Evolutionary conservation across 2,329 filamentous ascomycete genomes (phyloP).

Genomic region (Penicillium sp.): DNA sequence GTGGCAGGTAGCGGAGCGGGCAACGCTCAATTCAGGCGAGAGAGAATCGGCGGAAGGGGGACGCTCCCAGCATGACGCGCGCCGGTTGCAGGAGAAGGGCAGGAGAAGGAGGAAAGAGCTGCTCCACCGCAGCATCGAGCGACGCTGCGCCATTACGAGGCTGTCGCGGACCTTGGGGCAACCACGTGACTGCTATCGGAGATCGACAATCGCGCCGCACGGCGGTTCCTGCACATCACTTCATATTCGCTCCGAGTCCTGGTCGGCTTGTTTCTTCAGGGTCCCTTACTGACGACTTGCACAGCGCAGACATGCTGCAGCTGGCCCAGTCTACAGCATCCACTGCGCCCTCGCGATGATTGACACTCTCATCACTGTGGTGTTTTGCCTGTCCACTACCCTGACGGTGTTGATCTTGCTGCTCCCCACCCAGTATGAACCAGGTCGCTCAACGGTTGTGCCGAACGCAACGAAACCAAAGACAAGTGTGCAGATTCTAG

Average conservation of each 20-base stretch:
- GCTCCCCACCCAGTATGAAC: conserved; percentile 53
- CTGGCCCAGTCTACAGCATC: not conserved
- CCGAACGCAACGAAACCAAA: conserved; percentile 34
- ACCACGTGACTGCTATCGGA: conserved; percentile 11
- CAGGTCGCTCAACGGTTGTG: conserved; percentile 26
- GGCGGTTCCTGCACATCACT: no score
- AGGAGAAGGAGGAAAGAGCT: no score
- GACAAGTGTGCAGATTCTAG: conserved; percentile 72
- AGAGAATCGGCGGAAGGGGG: not conserved
- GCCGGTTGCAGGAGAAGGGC: no score
- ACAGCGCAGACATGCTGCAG: not conserved
- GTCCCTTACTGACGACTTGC: not conserved
- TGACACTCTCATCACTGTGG: conserved; percentile 35
- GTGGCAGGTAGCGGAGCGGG: conserved; percentile 9
- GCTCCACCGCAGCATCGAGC: no score
- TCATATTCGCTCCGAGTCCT: no score
- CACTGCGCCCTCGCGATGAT: conserved; percentile 28
- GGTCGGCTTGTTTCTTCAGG: no score
- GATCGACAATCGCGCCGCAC: no score
- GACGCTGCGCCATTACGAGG: no score
- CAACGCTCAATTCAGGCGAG: not conserved
- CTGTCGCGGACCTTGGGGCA: conserved; percentile 2
- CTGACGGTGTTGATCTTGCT: conserved; percentile 53
- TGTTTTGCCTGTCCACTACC: conserved; percentile 47
- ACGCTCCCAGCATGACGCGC: not conserved